Conservation (phyloP, 129 eudicot species). For the Tagetes patula region DNA sequence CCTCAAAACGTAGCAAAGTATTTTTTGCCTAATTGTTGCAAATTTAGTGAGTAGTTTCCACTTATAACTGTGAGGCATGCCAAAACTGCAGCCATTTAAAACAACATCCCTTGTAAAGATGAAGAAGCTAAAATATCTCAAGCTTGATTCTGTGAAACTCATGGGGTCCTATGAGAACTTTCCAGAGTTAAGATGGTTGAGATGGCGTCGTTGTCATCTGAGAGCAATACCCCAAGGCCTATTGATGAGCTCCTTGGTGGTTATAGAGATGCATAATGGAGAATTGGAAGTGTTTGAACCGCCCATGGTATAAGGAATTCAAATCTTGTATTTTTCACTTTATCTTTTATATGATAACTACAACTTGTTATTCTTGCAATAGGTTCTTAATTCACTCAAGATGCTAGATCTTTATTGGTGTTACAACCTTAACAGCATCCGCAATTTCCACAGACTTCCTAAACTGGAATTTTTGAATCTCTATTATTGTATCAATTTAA, state of each 20-base stretch:
- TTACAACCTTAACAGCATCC: conserved; percentile 1
- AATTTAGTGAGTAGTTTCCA: background rate
- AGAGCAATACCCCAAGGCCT: conserved; percentile 18
- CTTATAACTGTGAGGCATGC: background rate
- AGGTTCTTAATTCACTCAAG: conserved; percentile 32
- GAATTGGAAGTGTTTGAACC: conserved; percentile 25
- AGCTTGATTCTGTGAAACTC: background rate
- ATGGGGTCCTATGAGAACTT: background rate
- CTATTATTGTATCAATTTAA: conserved; percentile 17
- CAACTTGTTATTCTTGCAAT: background rate
- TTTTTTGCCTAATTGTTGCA: background rate
- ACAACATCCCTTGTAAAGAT: conserved; percentile 7
- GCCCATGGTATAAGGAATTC: conserved; percentile 29
- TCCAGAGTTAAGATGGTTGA: conserved; percentile 17
- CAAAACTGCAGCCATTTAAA: background rate
- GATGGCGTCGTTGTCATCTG: conserved; percentile 16
- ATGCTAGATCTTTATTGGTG: conserved; percentile 35
- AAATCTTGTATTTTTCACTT: background rate
- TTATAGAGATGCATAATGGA: conserved; percentile 31
- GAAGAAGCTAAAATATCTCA: conserved; percentile 11
- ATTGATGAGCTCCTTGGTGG: conserved; percentile 31
- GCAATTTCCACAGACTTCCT: conserved; percentile 25
- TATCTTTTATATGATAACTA: background rate
- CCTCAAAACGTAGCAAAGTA: background rate
- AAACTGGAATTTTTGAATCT: conserved; percentile 15